These are phyloP conservation scores for Chara braunii DNA, from an alignment of 139 green algal genomes.

Conservation along the genomic window DNA sequence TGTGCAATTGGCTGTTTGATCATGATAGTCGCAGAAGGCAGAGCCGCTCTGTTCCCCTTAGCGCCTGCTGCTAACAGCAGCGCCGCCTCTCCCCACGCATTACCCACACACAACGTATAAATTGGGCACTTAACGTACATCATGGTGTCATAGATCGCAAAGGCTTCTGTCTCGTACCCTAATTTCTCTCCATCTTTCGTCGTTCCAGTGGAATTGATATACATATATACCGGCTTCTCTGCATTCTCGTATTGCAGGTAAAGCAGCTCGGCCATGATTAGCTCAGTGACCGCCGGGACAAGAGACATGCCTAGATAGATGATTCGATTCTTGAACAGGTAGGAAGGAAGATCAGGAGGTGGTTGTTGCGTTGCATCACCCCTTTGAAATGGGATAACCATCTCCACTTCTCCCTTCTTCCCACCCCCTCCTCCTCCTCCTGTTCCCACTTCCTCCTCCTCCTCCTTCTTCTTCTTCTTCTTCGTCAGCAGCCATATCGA, in stretches of 20 bases:
- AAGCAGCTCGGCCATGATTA: constrained; percentile 80
- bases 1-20: constrained; percentile 62
- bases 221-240: constrained; percentile 88
- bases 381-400: constrained; percentile 38
- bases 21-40: constrained; percentile 94
- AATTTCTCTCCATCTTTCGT: constrained; percentile 77
- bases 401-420: too few relatives aligned
- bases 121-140: constrained; percentile 77
- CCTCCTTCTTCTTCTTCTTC: too few relatives aligned
- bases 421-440: too few relatives aligned
- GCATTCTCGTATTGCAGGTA: constrained; percentile 77
- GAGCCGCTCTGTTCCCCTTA: constrained; percentile 76
- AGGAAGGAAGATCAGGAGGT: constrained; percentile 92
- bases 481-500: too few relatives aligned
- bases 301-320: constrained; percentile 93
- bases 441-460: too few relatives aligned
- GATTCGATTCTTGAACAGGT: constrained; percentile 96
- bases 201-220: constrained; percentile 96
- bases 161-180: constrained; percentile 93
- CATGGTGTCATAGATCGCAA: constrained; percentile 98
- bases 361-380: constrained; percentile 72
- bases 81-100: constrained; percentile 90
- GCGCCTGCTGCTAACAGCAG: constrained; percentile 84
- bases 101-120: constrained; percentile 85
- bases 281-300: constrained; percentile 78